Evolutionary conservation across 805 yeast genomes (phyloP), one percentile per base, ranked within the genome.

Genomic region (Spencermartinsiella europaea): DNA sequence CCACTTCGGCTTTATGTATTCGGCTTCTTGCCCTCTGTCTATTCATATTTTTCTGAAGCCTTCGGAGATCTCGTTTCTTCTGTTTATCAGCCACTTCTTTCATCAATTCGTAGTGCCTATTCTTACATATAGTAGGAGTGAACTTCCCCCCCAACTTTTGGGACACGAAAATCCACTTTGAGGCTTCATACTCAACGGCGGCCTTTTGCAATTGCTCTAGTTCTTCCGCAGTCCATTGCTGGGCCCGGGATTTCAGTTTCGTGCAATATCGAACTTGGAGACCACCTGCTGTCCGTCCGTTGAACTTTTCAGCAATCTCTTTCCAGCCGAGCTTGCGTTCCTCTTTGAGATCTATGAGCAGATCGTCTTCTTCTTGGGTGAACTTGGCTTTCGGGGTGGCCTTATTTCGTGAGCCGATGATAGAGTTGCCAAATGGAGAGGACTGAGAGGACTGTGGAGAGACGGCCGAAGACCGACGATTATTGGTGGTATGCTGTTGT

Each of bases 281-380:
- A 1, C 91, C 89, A 56, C 85, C 86, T 17, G 91, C 85, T 1
- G 93, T 83, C 58, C 95, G 70, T 59, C 81, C 81, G 25, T 77
- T 73, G 61, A 85, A 84, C 57, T 81, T 83, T 37, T 80, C 73
- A 1, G 90, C 80, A 38, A 85, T 85, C 53, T 84, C 88, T 60
- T 84, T 76, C 95, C 95, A 85, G 0, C 93, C 89, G 55, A 84
- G 69, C 58, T 81, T 81, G 59, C 80, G 83, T 41, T 77, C 77
- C 60, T 84, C 91, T 60, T 85, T 85, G 56, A 85, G 70, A 38
- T 50, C 47, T 20, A 61, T 48, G 15, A 62, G 49, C 20, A 53
- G 50, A 12, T 44, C 49, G 46, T 62, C 66, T 31, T 62, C 66
- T 25, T 53, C 60, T 15, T 50, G 43, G 5, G 63, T 49, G 49